Evolutionary conservation across 2,329 filamentous ascomycete genomes (phyloP).

Genomic region (Raffaelea deltoideospora): DNA sequence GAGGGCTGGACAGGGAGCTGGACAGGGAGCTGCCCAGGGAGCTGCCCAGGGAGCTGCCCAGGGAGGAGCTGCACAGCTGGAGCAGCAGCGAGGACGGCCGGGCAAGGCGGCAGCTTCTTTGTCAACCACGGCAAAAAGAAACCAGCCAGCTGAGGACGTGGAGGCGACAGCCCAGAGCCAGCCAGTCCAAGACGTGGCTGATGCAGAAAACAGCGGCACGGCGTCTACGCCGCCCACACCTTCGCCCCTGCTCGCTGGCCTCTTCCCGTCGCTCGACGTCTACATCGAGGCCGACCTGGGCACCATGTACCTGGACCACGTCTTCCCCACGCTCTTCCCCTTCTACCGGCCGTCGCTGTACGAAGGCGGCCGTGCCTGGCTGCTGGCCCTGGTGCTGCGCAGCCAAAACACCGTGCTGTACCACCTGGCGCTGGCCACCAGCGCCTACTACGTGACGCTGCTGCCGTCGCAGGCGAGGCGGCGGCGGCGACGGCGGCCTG

Average conservation of each 20-base stretch:
- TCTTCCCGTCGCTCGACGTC: slow-evolving; percentile 2
- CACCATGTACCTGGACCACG: slow-evolving; percentile 46
- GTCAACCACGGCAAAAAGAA: too few relatives aligned
- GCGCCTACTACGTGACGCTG: slow-evolving; percentile 40
- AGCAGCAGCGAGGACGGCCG: neutral
- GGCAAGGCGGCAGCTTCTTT: too few relatives aligned
- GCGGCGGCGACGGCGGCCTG: too few relatives aligned
- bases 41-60: slow-evolving; percentile 12
- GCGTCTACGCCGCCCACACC: too few relatives aligned
- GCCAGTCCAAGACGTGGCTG: too few relatives aligned
- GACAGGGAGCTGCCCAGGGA: slow-evolving; percentile 12
- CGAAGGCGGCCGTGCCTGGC: slow-evolving; percentile 44
- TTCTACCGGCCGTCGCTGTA: slow-evolving; percentile 42
- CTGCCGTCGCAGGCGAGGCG: too few relatives aligned
- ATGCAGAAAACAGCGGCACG: too few relatives aligned
- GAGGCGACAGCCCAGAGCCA: too few relatives aligned
- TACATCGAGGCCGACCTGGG: slow-evolving; percentile 20
- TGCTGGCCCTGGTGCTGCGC: slow-evolving; percentile 38
- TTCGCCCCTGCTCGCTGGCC: too few relatives aligned
- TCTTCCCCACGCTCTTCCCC: slow-evolving; percentile 47
- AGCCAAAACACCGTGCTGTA: slow-evolving; percentile 44
- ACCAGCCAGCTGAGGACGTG: too few relatives aligned
- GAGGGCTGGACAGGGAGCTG: too few relatives aligned
- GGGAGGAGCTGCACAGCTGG: slow-evolving; percentile 6
- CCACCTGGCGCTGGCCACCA: slow-evolving; percentile 39